A percentile compares a stretch with the other conserved stretches of the same genome.
phyloP scores from a whole-genome alignment of 352 stramenopile species.

The Phytophthora melonis region DNA sequence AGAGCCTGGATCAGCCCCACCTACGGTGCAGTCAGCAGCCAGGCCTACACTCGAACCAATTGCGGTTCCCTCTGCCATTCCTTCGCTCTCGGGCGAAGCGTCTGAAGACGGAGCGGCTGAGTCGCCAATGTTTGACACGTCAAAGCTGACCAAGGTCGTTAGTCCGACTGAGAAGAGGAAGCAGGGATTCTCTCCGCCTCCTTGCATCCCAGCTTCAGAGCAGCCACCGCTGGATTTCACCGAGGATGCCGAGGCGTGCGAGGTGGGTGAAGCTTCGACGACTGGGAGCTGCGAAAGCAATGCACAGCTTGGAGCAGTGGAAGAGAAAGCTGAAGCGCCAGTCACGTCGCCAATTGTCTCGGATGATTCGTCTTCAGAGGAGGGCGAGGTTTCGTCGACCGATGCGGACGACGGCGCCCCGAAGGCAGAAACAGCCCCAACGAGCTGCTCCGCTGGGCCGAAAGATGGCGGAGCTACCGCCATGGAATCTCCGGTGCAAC shows the following conservation, averaged over 20 bases:
- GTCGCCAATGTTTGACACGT: conserved; percentile 34
- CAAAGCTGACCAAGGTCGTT: conserved; percentile 40
- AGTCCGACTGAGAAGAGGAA: conserved; percentile 46
- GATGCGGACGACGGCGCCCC: conserved; percentile 1
- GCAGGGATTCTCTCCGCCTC: conserved; percentile 32
- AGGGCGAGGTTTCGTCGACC: conserved; percentile 20
- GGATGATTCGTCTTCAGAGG: conserved; percentile 29
- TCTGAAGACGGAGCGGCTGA: conserved; percentile 24
- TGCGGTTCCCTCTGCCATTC: conserved; percentile 18
- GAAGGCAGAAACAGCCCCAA: conserved; percentile 11
- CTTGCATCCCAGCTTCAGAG: conserved; percentile 37
- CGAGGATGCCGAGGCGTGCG: conserved; percentile 26
- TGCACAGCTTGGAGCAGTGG: background rate
- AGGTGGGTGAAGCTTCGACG: background rate
- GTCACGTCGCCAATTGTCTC: conserved; percentile 33
- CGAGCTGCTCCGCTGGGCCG: conserved; percentile 20
- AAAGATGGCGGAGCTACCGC: conserved; percentile 9
- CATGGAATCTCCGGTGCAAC: conserved; percentile 33
- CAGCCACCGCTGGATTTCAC: conserved; percentile 39
- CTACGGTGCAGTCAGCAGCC: conserved; percentile 29
- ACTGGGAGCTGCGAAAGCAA: background rate
- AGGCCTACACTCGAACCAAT: conserved; percentile 32
- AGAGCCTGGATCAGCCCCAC: conserved; percentile 11
- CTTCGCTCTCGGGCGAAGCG: conserved; percentile 13
- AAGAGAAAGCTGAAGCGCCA: conserved; percentile 1